Evolutionary conservation across 345 rosid genomes (phyloP).

Genomic region (Erucastrum elatum): DNA sequence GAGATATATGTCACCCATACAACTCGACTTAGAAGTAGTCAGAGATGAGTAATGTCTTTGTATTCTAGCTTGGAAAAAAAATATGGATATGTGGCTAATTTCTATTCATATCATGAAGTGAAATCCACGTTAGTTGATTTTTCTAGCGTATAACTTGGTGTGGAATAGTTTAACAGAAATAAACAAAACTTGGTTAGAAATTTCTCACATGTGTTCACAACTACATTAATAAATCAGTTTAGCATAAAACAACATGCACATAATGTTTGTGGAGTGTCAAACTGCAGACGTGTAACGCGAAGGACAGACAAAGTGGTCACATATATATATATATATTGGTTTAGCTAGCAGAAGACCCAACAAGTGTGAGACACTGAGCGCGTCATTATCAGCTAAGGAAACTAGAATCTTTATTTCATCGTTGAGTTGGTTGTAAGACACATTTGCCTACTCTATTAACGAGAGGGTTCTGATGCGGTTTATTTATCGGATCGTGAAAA

Average conservation of each 20-base stretch:
- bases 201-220: neutral
- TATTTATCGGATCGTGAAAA: too few species aligned
- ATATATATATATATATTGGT: too few species aligned
- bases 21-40: neutral
- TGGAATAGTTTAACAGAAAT: neutral
- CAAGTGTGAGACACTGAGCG: too few species aligned
- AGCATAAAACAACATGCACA: neutral
- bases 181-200: neutral
- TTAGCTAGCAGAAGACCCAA: too few species aligned
- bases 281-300: too few species aligned
- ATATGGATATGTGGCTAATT: neutral
- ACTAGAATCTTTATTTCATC: too few species aligned
- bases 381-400: too few species aligned
- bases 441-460: too few species aligned
- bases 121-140: neutral
- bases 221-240: neutral
- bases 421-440: too few species aligned
- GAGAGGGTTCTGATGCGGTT: too few species aligned
- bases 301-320: too few species aligned
- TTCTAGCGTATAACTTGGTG: neutral
- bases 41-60: neutral
- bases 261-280: too few species aligned
- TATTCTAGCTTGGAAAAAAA: neutral
- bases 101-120: neutral
- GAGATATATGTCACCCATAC: neutral